These are phyloP conservation scores for Pichia inconspicua DNA, from an alignment of 1,139 yeast genomes.

Conservation along the genomic window DNA sequence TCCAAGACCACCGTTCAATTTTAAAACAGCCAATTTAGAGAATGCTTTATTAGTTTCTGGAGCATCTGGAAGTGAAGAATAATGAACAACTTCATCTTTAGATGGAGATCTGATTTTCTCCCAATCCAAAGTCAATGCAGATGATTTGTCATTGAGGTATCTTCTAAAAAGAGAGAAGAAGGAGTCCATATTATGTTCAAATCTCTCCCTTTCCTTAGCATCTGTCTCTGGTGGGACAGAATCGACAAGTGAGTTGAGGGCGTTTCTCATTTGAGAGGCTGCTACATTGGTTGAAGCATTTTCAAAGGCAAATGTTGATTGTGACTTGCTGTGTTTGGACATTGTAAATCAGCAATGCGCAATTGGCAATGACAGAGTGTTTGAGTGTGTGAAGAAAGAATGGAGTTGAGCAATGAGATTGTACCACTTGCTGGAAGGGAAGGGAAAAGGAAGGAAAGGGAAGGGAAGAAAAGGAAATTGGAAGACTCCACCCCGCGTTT, in stretches of 20 bases:
- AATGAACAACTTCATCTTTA: slow-evolving; percentile 82
- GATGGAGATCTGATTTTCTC: slow-evolving; percentile 88
- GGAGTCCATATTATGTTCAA: slow-evolving; percentile 91
- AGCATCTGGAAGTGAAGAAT: slow-evolving; percentile 40
- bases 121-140: slow-evolving; percentile 89
- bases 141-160: slow-evolving; percentile 81
- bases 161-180: slow-evolving; percentile 92
- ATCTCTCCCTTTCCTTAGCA: slow-evolving; percentile 40
- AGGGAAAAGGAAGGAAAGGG: too few species aligned
- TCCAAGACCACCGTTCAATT: slow-evolving; percentile 96
- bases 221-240: slow-evolving; percentile 42
- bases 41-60: slow-evolving; percentile 35
- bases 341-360: slow-evolving; percentile 1
- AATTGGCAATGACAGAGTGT: background rate
- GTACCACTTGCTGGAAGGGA: too few species aligned
- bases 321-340: slow-evolving; percentile 62
- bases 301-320: slow-evolving; percentile 84
- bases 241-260: slow-evolving; percentile 82
- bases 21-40: slow-evolving; percentile 84
- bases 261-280: slow-evolving; percentile 96
- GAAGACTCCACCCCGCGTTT: too few species aligned
- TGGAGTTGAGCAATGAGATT: background rate
- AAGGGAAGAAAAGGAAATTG: too few species aligned
- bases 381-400: background rate
- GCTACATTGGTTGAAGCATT: slow-evolving; percentile 93